Conservation (phyloP, 179 eudicot genomes). For the Silene noctiflora region DNA sequence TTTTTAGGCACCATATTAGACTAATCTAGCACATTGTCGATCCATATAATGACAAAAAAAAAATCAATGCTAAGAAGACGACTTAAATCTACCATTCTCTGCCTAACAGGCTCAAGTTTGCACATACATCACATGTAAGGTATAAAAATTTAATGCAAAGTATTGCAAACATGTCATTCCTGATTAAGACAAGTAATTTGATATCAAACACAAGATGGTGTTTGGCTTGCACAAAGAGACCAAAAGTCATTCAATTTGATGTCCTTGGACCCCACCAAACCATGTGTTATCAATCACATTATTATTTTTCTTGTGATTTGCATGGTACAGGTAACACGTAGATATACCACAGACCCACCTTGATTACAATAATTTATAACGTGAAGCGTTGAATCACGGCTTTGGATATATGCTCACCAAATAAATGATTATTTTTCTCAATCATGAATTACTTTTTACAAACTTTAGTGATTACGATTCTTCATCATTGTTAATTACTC, state of each 20-base stretch:
- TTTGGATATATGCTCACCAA: not conserved
- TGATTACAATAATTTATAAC: not conserved
- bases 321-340: not conserved
- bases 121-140: not conserved
- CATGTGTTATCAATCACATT: constrained; percentile 5
- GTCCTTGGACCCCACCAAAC: constrained; percentile 21
- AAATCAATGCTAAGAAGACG: constrained; percentile 10
- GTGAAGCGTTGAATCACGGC: not conserved
- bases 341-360: not conserved
- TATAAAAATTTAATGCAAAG: constrained; percentile 1
- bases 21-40: not conserved
- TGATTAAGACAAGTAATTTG: not conserved
- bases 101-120: constrained; percentile 10
- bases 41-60: too few species aligned
- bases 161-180: constrained; percentile 11
- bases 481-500: not conserved
- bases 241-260: constrained; percentile 22
- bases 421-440: too few species aligned
- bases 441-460: not conserved
- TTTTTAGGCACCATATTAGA: too few species aligned
- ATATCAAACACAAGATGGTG: constrained; percentile 8
- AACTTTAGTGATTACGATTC: constrained; percentile 2
- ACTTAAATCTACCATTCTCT: constrained; percentile 21
- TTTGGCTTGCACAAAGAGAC: constrained; percentile 18
- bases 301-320: constrained; percentile 11